Conservation (phyloP, 768 basidiomycete genomes). For the Podaxis sp. region DNA sequence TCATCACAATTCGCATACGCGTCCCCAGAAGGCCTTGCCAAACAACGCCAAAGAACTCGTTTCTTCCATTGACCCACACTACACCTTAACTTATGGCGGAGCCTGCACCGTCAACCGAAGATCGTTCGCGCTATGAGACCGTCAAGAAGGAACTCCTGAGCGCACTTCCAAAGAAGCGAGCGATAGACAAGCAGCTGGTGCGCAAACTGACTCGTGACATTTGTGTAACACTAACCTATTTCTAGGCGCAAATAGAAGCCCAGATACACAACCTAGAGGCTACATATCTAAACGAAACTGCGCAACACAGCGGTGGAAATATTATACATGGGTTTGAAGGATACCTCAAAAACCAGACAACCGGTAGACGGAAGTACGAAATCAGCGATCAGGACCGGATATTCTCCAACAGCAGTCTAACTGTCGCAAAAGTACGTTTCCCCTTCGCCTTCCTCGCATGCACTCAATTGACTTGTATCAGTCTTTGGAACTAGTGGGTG, state of each 20-base stretch:
- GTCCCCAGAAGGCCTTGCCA: conserved; percentile 25
- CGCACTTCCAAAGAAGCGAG: conserved; percentile 72
- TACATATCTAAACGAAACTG: conserved; percentile 75
- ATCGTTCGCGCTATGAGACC: conserved; percentile 67
- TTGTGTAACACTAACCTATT: conserved; percentile 5
- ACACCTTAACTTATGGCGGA: conserved; percentile 34
- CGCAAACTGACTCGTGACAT: conserved; percentile 21
- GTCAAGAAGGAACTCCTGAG: conserved; percentile 74
- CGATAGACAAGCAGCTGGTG: conserved; percentile 76
- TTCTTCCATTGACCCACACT: not conserved
- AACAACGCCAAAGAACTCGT: conserved; percentile 11
- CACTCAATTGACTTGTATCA: conserved; percentile 25
- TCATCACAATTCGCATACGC: conserved; percentile 29
- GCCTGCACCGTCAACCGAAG: conserved; percentile 52
- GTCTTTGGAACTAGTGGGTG: conserved; percentile 76
- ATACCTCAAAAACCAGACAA: conserved; percentile 76
- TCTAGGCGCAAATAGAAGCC: conserved; percentile 72
- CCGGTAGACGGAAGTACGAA: conserved; percentile 69
- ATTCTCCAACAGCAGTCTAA: conserved; percentile 80
- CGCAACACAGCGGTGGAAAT: conserved; percentile 75
- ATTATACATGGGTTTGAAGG: conserved; percentile 87
- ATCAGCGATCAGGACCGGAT: conserved; percentile 75
- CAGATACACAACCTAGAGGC: conserved; percentile 79
- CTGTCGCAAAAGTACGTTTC: conserved; percentile 57
- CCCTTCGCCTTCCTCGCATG: conserved; percentile 1